Evolutionary conservation across 2,329 filamentous ascomycete species (phyloP).

Genomic region (Colletotrichum cereale): DNA sequence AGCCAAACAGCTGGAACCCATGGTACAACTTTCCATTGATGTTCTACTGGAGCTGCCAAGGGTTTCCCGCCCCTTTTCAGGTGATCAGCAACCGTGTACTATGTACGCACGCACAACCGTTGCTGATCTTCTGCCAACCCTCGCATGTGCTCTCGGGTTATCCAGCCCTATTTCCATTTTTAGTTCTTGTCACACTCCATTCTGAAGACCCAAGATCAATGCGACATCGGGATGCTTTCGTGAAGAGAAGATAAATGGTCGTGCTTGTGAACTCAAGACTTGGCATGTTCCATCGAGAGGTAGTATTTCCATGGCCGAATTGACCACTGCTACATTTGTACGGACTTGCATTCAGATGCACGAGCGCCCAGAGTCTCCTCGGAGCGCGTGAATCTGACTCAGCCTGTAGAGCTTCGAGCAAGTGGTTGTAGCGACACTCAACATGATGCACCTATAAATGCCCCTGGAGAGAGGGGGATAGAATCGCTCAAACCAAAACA

Average conservation of each 20-base stretch:
- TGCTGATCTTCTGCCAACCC: slow-evolving; percentile 33
- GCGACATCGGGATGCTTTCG: slow-evolving; percentile 28
- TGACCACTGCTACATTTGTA: neutral
- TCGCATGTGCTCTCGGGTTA: slow-evolving; percentile 9
- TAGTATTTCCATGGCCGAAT: slow-evolving; percentile 2
- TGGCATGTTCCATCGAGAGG: slow-evolving; percentile 15
- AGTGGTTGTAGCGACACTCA: slow-evolving; percentile 23
- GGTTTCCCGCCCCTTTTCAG: slow-evolving; percentile 18
- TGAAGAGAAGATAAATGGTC: slow-evolving; percentile 24
- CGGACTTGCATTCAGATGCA: neutral
- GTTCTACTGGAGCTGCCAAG: slow-evolving; percentile 11
- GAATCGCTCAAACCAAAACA: neutral
- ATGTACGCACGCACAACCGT: slow-evolving; percentile 13
- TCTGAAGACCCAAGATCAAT: slow-evolving; percentile 12
- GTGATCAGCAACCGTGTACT: slow-evolving; percentile 22
- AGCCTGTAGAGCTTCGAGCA: neutral
- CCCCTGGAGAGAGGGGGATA: slow-evolving; percentile 10
- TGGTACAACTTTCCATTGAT: slow-evolving; percentile 2
- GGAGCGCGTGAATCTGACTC: slow-evolving; percentile 12
- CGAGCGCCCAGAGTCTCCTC: neutral
- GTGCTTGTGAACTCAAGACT: slow-evolving; percentile 18
- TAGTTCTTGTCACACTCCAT: slow-evolving; percentile 11
- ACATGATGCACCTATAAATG: slow-evolving; percentile 24
- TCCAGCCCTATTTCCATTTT: neutral
- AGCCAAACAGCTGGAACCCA: slow-evolving; percentile 12